These are phyloP conservation scores for Candolleomyces eurysporus DNA, from an alignment of 768 basidiomycete genomes.

Conservation along the genomic window DNA sequence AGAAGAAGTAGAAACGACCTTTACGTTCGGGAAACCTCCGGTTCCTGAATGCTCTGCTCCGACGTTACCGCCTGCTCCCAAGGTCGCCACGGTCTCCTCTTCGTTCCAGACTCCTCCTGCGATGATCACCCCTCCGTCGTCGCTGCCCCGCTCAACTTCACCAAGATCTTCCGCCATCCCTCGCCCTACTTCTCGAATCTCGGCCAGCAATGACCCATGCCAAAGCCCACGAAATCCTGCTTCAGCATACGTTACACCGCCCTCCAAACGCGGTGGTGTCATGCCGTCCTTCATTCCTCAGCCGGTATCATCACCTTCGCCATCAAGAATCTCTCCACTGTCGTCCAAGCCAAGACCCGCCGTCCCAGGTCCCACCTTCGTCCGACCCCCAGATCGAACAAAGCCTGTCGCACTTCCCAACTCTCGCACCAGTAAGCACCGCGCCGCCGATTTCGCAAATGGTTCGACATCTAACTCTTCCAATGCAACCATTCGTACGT, in stretches of 20 bases:
- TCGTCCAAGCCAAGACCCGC: conserved; percentile 30
- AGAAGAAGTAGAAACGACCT: conserved; percentile 19
- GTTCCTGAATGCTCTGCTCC: conserved; percentile 13
- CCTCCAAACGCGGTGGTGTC: conserved; percentile 47
- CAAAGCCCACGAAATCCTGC: conserved; percentile 20
- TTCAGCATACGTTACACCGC: conserved; percentile 46
- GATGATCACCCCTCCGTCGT: conserved; percentile 29
- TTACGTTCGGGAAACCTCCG: conserved; percentile 33
- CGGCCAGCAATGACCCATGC: conserved; percentile 24
- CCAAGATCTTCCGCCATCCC: conserved; percentile 43
- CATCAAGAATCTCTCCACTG: conserved; percentile 26
- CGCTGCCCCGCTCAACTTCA: conserved; percentile 26
- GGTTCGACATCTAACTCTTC: conserved; percentile 63
- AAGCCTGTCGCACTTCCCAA: conserved; percentile 19
- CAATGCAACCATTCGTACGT: conserved; percentile 54
- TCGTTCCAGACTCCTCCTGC: conserved; percentile 14
- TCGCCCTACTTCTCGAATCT: conserved; percentile 32
- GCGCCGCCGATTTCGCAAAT: conserved; percentile 35
- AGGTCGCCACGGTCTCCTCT: conserved; percentile 3
- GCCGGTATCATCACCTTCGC: conserved; percentile 45
- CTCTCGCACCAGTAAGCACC: conserved; percentile 20
- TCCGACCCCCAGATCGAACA: conserved; percentile 42
- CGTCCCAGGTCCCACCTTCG: conserved; percentile 38
- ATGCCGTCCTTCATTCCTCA: conserved; percentile 64
- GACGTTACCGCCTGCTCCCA: conserved; percentile 8